Conservation (phyloP, 2,329 filamentous ascomycete species). For the Aspergillus vadensis region DNA sequence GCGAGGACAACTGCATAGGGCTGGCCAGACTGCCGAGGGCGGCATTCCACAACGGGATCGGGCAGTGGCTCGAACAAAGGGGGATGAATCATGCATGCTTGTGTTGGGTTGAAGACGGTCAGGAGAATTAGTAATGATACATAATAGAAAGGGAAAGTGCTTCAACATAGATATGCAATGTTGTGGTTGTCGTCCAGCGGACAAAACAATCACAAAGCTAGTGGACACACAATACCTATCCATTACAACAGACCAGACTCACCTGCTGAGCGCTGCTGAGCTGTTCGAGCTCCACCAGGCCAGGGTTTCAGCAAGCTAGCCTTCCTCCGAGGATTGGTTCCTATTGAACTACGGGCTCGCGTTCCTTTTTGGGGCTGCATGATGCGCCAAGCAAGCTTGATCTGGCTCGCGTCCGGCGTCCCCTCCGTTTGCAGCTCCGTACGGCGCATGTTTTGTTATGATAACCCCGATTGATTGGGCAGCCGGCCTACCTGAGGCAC, state of each 20-base stretch:
- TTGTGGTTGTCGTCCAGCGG: too few relatives aligned
- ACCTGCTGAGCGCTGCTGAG: not conserved
- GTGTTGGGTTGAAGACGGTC: not conserved
- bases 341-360: slow-evolving; percentile 1
- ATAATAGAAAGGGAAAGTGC: too few relatives aligned
- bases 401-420: slow-evolving; percentile 8
- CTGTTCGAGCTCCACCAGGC: slow-evolving; percentile 3
- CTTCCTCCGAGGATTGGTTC: not conserved
- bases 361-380: slow-evolving; percentile 2
- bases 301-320: not conserved
- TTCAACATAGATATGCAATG: too few relatives aligned
- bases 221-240: not conserved
- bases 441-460: not conserved
- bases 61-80: not conserved
- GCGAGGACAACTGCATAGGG: slow-evolving; percentile 1
- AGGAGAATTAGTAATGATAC: not conserved
- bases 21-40: slow-evolving; percentile 2
- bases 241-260: not conserved
- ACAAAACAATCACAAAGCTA: not conserved
- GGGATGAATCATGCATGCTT: not conserved
- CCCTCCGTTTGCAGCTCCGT: not conserved
- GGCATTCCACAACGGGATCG: not conserved
- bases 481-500: not conserved
- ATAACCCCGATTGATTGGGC: not conserved
- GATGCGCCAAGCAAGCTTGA: slow-evolving; percentile 13